A percentile compares a stretch with the other conserved stretches of the same genome.
These are phyloP conservation scores for Yarrowia sp. DNA, from an alignment of 805 yeast genomes.

Conservation along the genomic window DNA sequence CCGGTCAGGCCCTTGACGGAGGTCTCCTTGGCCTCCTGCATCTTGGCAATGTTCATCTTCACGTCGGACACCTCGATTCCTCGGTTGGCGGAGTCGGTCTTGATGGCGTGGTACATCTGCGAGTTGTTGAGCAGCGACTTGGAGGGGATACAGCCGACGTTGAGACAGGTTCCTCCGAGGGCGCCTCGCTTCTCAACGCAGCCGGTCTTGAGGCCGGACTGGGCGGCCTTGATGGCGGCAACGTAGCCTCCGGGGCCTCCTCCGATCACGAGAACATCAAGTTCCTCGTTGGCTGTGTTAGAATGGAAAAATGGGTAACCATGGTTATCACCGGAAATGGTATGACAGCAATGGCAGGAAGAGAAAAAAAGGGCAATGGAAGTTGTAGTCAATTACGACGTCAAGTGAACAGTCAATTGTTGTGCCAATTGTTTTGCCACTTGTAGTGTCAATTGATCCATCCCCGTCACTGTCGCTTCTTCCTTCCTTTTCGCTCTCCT, in stretches of 20 bases:
- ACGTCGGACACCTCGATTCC: conserved; percentile 88
- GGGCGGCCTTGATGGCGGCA: conserved; percentile 99
- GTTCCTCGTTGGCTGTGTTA: conserved; percentile 55
- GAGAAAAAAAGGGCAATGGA: too few relatives aligned
- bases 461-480: too few relatives aligned
- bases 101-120: conserved; percentile 86
- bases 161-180: conserved; percentile 97
- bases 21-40: conserved; percentile 91
- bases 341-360: neutral
- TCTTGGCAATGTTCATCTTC: conserved; percentile 71
- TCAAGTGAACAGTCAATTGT: too few relatives aligned
- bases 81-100: conserved; percentile 81
- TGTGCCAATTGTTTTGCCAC: too few relatives aligned
- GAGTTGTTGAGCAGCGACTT: conserved; percentile 95
- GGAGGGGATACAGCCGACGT: conserved; percentile 99
- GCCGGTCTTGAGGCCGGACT: conserved; percentile 90
- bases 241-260: conserved; percentile 99
- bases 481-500: too few relatives aligned
- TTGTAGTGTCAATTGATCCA: too few relatives aligned
- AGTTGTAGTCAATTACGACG: too few relatives aligned
- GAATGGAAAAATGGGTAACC: neutral
- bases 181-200: conserved; percentile 97
- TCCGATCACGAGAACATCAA: conserved; percentile 94
- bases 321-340: too few relatives aligned
- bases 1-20: conserved; percentile 88